Conservation (phyloP, 352 stramenopile species). For the Globisporangium emineosum region DNA sequence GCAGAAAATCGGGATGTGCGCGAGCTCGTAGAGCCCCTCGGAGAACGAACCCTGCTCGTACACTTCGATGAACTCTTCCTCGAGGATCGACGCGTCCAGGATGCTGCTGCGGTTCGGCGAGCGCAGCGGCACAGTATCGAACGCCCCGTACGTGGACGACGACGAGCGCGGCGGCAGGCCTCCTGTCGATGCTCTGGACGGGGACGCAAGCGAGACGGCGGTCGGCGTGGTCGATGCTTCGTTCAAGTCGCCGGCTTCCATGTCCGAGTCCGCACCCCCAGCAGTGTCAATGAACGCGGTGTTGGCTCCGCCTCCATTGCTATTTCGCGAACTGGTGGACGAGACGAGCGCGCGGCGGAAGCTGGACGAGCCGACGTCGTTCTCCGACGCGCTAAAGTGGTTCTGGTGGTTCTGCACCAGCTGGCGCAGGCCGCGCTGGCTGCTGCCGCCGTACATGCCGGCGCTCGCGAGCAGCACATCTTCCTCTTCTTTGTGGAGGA, state of each 20-base stretch:
- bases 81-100: slow-evolving; percentile 61
- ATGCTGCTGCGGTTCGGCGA: slow-evolving; percentile 45
- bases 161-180: slow-evolving; percentile 1
- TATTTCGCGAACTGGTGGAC: slow-evolving; percentile 23
- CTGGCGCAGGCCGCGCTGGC: slow-evolving; percentile 63
- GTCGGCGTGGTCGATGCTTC: slow-evolving; percentile 4
- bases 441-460: slow-evolving; percentile 65
- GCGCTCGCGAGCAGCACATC: slow-evolving; percentile 71
- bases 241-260: slow-evolving; percentile 15
- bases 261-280: slow-evolving; percentile 16
- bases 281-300: neutral
- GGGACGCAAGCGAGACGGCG: slow-evolving; percentile 22
- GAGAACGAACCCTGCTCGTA: slow-evolving; percentile 70
- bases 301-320: slow-evolving; percentile 2
- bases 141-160: slow-evolving; percentile 48
- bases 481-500: slow-evolving; percentile 66
- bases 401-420: slow-evolving; percentile 76
- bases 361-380: slow-evolving; percentile 33
- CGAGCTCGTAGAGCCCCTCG: slow-evolving; percentile 56
- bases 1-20: slow-evolving; percentile 72
- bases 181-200: slow-evolving; percentile 11
- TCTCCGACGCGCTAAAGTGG: slow-evolving; percentile 53
- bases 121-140: slow-evolving; percentile 41
- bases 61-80: slow-evolving; percentile 72
- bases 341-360: slow-evolving; percentile 24